Evolutionary conservation across 805 yeast species (phyloP).

Genomic region (Candida rishiriensis): DNA sequence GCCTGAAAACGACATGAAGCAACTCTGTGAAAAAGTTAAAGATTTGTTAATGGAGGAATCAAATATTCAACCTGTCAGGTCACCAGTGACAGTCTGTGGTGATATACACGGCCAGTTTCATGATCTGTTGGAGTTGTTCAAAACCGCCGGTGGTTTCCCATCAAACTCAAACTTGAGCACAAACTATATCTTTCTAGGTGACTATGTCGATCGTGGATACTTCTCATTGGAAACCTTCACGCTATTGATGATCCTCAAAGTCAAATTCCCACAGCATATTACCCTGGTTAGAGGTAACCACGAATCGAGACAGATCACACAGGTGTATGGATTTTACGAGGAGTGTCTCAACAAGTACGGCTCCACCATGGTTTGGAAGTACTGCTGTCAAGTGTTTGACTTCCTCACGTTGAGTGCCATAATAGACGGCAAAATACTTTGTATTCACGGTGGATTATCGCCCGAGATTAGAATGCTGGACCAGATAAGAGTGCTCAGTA

Average conservation of each 20-base stretch:
- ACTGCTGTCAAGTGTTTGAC: constrained; percentile 94
- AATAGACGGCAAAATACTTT: constrained; percentile 87
- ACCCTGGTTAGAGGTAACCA: constrained; percentile 97
- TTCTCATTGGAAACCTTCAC: constrained; percentile 93
- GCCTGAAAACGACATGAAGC: constrained; percentile 93
- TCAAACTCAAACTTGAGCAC: constrained; percentile 42
- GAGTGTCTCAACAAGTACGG: constrained; percentile 93
- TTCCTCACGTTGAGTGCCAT: constrained; percentile 92
- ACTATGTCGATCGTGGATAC: constrained; percentile 97
- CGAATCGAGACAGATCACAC: constrained; percentile 96
- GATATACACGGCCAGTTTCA: constrained; percentile 99
- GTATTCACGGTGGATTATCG: constrained; percentile 96
- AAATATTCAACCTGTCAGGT: constrained; percentile 87
- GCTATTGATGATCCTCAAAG: constrained; percentile 86
- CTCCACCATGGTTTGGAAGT: constrained; percentile 92
- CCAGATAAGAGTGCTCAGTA: constrained; percentile 86
- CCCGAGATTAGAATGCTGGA: constrained; percentile 98
- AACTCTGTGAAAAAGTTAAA: constrained; percentile 90
- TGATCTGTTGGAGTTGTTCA: constrained; percentile 83
- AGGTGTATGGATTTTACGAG: constrained; percentile 96
- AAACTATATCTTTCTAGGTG: constrained; percentile 86
- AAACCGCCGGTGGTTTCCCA: constrained; percentile 92
- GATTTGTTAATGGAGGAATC: constrained; percentile 94
- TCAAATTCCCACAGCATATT: constrained; percentile 59
- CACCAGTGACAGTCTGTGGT: constrained; percentile 95